Evolutionary conservation across 148 eudicot genomes (phyloP), one percentile per base, ranked within the genome.

Genomic region (Nyssa sinensis): DNA sequence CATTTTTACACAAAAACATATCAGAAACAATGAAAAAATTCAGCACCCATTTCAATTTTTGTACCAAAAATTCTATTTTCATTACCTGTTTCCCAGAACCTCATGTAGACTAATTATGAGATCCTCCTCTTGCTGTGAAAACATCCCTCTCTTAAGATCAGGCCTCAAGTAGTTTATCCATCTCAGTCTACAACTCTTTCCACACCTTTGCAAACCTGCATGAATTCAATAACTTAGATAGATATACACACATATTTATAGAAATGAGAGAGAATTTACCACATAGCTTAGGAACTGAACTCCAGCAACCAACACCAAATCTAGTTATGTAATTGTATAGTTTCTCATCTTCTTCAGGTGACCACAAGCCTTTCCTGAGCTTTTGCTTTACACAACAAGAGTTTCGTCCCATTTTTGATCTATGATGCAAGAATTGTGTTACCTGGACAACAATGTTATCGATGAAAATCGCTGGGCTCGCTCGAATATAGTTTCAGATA

Each of bases 131-230:
- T 90, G 85, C 62, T 87, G 92, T 29, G 93, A 88, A 64, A 92
- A 90, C 85, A 81, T 84, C 64, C 95, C 97, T 81, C 93, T 88
- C 80, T 92, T 92, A 28, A 92, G 88, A 84, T 90, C 91, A 34
- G 97, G 97, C 76, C 97, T 88, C 71, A 92, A 74, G 75, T 92
- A 92, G 71, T 92, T 90, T 79, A 90, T 92, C 97, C 94, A 92
- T 79, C 97, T 85, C 47, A 92, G 70, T 61, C 97, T 86, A 67
- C 97, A 92, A 75, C 97, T 92, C 82, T 90, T 92, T 23, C 97
- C 97, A 66, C 97, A 92, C 80, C 97, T 87, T 69, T 92, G 93
- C 78, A 92, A 79, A 23, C 90, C 97, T 92, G 79, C 74, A 81
- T 0, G n/a, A 27, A 32, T 30, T 6, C 12, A 51, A 14, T 0